Base-by-base conservation (phyloP, 306 rosid genomes). In the Vachellia collinsii region DNA sequence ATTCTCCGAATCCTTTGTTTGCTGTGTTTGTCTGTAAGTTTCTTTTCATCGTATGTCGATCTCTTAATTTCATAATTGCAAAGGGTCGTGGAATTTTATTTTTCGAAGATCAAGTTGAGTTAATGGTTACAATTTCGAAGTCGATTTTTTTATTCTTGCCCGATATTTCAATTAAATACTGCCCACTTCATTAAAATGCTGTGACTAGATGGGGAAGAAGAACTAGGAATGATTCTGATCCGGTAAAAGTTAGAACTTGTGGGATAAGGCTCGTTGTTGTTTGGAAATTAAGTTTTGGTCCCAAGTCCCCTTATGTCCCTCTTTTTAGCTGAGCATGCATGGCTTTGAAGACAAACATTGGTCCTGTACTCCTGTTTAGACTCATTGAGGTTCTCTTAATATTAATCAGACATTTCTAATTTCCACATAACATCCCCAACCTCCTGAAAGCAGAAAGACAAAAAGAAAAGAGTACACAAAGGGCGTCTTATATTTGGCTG, bases 311-410 rank as follows among this genome's bases (percentile, higher is more conserved):
- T 19, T 53, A 72, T 11, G 37, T 17, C 25, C 12, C 50, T 76
- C 70, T 25, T 62, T 58, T 47, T 65, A 62, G 61, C 12, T 25
- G 37, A 22, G 41, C 56, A 34, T 53, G 34, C 72, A 37, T 25
- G n/a, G 23, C 47, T 72, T 56, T 51, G 65, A 34, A n/a, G 19
- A 70, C 62, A 61, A 54, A 75, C 11, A 12, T 29, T 65, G 74
- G 54, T 72, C 3, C 39, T 44, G 47, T 76, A 29, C 34, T 29
- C 34, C 34, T 29, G 34, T 72, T 85, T 85, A 50, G 56, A 47
- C 47, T 41, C 8, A 62, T 77, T 38, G n/a, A 22, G 29, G 65
- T 6, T 62, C 29, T 50, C 51, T 75, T 25, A n/a, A 16, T 5
- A 67, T n/a, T 19, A 43, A 47, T 58, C 16, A 11, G 3, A 22